Evolutionary conservation across 2,329 filamentous ascomycete species (phyloP).

Genomic region (Arthrobotrys entomopaga): DNA sequence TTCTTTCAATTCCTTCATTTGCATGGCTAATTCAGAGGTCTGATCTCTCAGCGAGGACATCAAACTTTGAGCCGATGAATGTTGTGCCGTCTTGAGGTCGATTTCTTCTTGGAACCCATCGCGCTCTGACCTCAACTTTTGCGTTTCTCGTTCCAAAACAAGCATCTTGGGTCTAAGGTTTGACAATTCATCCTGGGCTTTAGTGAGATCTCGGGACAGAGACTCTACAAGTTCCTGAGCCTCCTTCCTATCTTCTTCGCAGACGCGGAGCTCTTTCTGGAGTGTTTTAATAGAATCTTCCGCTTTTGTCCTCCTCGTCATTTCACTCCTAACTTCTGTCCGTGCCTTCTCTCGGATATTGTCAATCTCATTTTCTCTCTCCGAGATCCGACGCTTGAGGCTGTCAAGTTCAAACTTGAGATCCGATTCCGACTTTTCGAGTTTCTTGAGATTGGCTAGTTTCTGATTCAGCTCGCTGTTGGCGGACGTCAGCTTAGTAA

Average conservation of each 20-base stretch:
- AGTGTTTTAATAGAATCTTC: constrained; percentile 81
- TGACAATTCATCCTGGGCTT: constrained; percentile 77
- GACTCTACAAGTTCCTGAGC: constrained; percentile 78
- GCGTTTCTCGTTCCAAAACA: constrained; percentile 78
- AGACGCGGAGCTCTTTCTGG: constrained; percentile 79
- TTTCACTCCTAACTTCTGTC: constrained; percentile 72
- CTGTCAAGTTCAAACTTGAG: constrained; percentile 77
- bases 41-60: constrained; percentile 95
- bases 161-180: constrained; percentile 71
- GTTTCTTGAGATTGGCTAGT: constrained; percentile 72
- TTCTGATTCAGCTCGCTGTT: constrained; percentile 77
- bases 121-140: constrained; percentile 75
- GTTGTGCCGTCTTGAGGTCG: constrained; percentile 84
- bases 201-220: constrained; percentile 74
- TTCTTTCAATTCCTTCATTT: constrained; percentile 87
- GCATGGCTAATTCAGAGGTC: constrained; percentile 83
- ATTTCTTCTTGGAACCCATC: constrained; percentile 78
- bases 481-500: constrained; percentile 75
- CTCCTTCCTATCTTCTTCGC: constrained; percentile 82
- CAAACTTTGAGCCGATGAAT: constrained; percentile 79
- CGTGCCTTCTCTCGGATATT: constrained; percentile 80
- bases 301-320: constrained; percentile 70
- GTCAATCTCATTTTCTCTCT: constrained; percentile 81
- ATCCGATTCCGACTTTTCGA: constrained; percentile 85
- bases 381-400: constrained; percentile 75